Evolutionary conservation across 2,329 filamentous ascomycete genomes (phyloP).

Genomic region (Pseudogymnoascus sp.): DNA sequence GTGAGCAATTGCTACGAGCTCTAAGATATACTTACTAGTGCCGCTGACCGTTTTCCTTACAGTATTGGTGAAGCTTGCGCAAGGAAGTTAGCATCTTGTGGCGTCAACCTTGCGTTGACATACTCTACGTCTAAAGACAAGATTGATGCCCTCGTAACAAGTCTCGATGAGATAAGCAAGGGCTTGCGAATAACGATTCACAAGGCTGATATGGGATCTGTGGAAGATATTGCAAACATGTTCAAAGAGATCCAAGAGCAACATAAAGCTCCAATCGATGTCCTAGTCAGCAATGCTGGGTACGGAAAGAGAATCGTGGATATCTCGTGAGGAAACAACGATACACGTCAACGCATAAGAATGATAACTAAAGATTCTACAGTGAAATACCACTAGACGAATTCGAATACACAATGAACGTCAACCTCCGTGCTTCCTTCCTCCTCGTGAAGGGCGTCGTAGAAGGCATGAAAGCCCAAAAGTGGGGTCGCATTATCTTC

Average conservation of each 20-base stretch:
- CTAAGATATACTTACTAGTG: not conserved
- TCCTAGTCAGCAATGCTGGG: slow-evolving; percentile 59
- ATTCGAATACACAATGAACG: slow-evolving; percentile 22
- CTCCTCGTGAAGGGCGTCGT: slow-evolving; percentile 22
- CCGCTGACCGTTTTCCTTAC: not conserved
- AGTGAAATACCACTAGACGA: slow-evolving; percentile 23
- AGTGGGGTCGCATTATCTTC: slow-evolving; percentile 25
- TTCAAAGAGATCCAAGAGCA: slow-evolving; percentile 45
- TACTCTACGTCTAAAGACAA: slow-evolving; percentile 45
- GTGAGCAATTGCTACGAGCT: slow-evolving; percentile 32
- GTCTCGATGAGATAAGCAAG: slow-evolving; percentile 31
- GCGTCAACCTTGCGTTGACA: slow-evolving; percentile 49
- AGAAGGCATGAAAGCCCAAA: slow-evolving; percentile 33
- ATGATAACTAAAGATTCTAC: slow-evolving; percentile 1
- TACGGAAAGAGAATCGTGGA: slow-evolving; percentile 50
- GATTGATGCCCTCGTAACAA: slow-evolving; percentile 37
- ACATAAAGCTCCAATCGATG: slow-evolving; percentile 48
- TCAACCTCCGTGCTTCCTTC: slow-evolving; percentile 23
- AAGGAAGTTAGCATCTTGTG: slow-evolving; percentile 42
- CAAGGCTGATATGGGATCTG: slow-evolving; percentile 48
- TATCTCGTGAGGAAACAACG: slow-evolving; percentile 14
- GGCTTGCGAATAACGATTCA: slow-evolving; percentile 43
- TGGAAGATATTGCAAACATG: slow-evolving; percentile 44
- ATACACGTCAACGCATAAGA: not conserved
- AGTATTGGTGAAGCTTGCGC: slow-evolving; percentile 56